These are phyloP conservation scores for Apostasia shenzhenica DNA, from an alignment of 106 monocot genomes.

Conservation along the genomic window DNA sequence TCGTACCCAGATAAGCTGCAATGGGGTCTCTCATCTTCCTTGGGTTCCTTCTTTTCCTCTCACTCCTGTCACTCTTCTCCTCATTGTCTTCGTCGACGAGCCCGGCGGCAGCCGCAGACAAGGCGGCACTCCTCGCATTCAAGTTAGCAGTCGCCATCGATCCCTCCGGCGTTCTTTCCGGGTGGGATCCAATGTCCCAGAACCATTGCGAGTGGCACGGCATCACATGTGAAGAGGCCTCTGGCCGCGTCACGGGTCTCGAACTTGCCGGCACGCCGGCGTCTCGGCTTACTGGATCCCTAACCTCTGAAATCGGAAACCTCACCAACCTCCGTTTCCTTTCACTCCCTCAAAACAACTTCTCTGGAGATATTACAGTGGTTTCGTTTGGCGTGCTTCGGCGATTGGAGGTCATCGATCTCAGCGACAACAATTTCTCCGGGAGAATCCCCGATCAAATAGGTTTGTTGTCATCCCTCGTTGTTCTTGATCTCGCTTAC, in stretches of 20 bases:
- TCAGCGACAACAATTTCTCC: constrained; percentile 30
- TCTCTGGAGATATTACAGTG: constrained; percentile 24
- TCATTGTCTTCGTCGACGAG: neutral
- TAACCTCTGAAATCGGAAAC: constrained; percentile 11
- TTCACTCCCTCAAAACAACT: constrained; percentile 21
- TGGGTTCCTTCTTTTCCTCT: constrained; percentile 1
- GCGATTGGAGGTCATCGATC: constrained; percentile 24
- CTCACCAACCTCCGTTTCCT: constrained; percentile 29
- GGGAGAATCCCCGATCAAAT: constrained; percentile 21
- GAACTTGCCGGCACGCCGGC: constrained; percentile 20
- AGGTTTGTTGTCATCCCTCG: constrained; percentile 16
- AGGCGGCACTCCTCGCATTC: constrained; percentile 20
- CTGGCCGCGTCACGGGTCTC: constrained; percentile 28
- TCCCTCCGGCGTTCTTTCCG: constrained; percentile 19
- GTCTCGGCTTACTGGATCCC: constrained; percentile 10
- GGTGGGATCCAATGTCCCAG: constrained; percentile 14
- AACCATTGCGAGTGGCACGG: constrained; percentile 46
- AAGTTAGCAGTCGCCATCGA: constrained; percentile 19
- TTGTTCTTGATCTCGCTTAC: constrained; percentile 29
- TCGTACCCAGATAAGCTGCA: neutral
- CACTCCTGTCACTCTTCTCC: neutral
- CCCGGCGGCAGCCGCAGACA: constrained; percentile 4
- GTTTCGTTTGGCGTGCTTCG: constrained; percentile 11
- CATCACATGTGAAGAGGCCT: constrained; percentile 28
- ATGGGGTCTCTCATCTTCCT: constrained; percentile 12